Conservation (phyloP, 2,329 filamentous ascomycete genomes). For the Clonostachys byssicola region DNA sequence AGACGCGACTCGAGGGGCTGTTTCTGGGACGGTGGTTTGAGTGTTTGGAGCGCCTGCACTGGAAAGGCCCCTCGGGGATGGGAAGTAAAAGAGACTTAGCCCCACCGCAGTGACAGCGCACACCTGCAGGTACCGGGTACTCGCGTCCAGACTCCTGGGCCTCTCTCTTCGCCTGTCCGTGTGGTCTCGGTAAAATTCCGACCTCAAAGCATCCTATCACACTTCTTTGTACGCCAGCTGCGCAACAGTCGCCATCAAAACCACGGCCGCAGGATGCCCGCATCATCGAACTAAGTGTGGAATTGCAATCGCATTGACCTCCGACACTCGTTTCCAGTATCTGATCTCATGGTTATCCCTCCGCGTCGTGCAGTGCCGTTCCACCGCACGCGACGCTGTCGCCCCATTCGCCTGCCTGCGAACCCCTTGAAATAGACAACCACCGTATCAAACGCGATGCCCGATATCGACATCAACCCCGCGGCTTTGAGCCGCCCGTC, state of each 20-base stretch:
- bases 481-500: slow-evolving; percentile 62
- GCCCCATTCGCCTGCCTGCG: slow-evolving; percentile 13
- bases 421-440: background rate
- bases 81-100: too few relatives aligned
- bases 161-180: too few relatives aligned
- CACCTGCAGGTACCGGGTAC: too few relatives aligned
- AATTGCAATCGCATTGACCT: slow-evolving; percentile 34
- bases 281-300: slow-evolving; percentile 36
- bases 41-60: too few relatives aligned
- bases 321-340: slow-evolving; percentile 29
- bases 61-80: too few relatives aligned
- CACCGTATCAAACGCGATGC: slow-evolving; percentile 37
- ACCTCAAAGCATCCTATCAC: slow-evolving; percentile 13
- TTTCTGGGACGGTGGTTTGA: too few relatives aligned
- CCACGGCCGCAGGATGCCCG: slow-evolving; percentile 30
- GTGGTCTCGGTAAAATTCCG: background rate
- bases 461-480: slow-evolving; percentile 70
- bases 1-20: too few relatives aligned
- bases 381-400: slow-evolving; percentile 40
- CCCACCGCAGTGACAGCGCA: too few relatives aligned
- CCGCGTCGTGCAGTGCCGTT: slow-evolving; percentile 38
- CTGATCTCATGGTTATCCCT: slow-evolving; percentile 37
- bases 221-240: background rate
- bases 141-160: too few relatives aligned
- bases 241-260: slow-evolving; percentile 29